Percentiles rank a stretch among this genome's conserved stretches.
These are phyloP conservation scores for Rhytidiadelphus loreus DNA, from an alignment of 225 moss, liverwort and hornwort genomes.

Conservation along the genomic window DNA sequence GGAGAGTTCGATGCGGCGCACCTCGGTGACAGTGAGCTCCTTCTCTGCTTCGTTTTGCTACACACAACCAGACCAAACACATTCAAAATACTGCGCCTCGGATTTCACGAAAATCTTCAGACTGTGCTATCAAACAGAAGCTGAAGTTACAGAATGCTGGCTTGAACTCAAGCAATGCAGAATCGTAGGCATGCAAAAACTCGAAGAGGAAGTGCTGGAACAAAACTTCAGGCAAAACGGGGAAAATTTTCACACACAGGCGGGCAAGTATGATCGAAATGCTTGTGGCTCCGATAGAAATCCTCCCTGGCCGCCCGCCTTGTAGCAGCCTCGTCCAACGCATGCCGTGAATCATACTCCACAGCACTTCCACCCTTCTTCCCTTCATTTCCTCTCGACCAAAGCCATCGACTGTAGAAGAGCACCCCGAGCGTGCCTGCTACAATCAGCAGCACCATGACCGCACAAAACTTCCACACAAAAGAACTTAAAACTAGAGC, in stretches of 20 bases:
- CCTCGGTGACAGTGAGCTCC: constrained; percentile 53
- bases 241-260: not conserved
- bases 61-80: not conserved
- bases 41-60: constrained; percentile 42
- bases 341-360: not conserved
- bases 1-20: not conserved
- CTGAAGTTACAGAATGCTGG: not conserved
- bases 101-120: not conserved
- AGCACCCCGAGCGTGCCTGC: constrained; percentile 2
- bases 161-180: not conserved
- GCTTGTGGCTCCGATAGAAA: constrained; percentile 12
- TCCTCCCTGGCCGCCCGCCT: constrained; percentile 9
- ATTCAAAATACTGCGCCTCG: not conserved
- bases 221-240: not conserved
- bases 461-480: not conserved
- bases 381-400: not conserved
- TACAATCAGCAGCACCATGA: constrained; percentile 11
- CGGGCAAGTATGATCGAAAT: constrained; percentile 22
- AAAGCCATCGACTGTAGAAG: constrained; percentile 14
- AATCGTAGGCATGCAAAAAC: not conserved
- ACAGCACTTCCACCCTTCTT: not conserved
- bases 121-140: not conserved
- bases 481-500: not conserved
- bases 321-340: not conserved
- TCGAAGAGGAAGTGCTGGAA: not conserved